Evolutionary conservation across 208 protist genomes (phyloP), one percentile per base, ranked within the genome.

Genomic region (Leishmania aethiopica): DNA sequence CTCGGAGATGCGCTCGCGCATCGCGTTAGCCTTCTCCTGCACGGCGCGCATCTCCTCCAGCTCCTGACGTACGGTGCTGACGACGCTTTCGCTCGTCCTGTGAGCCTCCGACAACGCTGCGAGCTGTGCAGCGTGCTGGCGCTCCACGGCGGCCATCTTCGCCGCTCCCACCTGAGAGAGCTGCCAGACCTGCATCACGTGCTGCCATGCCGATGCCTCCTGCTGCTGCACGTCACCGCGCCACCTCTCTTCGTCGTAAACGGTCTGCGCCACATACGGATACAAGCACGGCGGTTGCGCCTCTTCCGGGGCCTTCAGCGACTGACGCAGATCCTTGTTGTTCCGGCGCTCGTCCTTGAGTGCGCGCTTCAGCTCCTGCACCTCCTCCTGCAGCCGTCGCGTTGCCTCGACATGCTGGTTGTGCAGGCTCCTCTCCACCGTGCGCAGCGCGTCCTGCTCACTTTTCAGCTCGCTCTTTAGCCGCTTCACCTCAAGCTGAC

Each of bases 391-490:
- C 62, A 90, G 66, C 2, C 77, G 78, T n/a, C 82, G 47, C 81
- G 80, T 76, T 28, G 66, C 77, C 6, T 84, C 86, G 10, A 62
- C 79, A 15, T 89, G 81, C 37, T 87, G 76, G 51, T 81, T 77
- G 55, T 83, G 69, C 25, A 87, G 55, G 0, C 53, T 77, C 80
- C 80, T 81, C 76, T 84, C 84, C 51, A 79, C 22, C 37, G n/a
- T 25, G 51, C 71, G 42, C 78, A 81, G 69, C 49, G 77, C 45
- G 0, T 84, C 81, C 60, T 81, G 78, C 37, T 55, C 45, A 7
- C 49, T 19, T 79, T 87, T 87, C 60, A 90, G 70, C 59, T 87
- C 83, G 47, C 53, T 69, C 64, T 82, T 75, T 1, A 87, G 55
- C 51, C 70, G 75, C 74, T 82, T 79, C 51, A 84, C 75, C 19